phyloP scores from a whole-genome alignment of 2,329 filamentous ascomycete genomes.

The Cryphonectria japonica region DNA sequence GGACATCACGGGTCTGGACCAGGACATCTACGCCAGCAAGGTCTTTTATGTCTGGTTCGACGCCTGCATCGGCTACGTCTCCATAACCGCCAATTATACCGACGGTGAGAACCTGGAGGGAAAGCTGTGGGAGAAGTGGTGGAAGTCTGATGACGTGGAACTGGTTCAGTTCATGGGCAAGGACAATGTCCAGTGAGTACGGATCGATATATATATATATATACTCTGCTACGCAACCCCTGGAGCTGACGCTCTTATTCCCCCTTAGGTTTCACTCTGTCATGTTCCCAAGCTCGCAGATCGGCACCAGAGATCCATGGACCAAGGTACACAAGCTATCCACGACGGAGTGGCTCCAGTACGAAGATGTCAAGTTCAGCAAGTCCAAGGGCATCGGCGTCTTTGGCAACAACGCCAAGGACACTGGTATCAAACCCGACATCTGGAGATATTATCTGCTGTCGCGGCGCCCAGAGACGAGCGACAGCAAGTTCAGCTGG shows the following conservation, averaged over 20 bases:
- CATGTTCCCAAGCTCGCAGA: conserved; percentile 85
- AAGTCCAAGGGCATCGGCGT: conserved; percentile 90
- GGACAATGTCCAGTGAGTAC: conserved; percentile 65
- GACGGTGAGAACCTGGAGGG: conserved; percentile 48
- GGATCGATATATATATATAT: neutral
- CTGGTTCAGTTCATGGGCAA: conserved; percentile 97
- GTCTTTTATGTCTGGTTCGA: conserved; percentile 77
- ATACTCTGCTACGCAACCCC: too few species aligned
- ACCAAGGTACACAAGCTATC: conserved; percentile 87
- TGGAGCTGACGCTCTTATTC: conserved; percentile 34
- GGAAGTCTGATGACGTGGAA: conserved; percentile 84
- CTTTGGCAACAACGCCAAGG: conserved; percentile 86
- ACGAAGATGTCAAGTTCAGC: conserved; percentile 88
- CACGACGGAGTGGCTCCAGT: conserved; percentile 88
- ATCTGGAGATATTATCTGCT: conserved; percentile 80
- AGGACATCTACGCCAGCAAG: conserved; percentile 60
- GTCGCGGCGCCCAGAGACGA: conserved; percentile 71
- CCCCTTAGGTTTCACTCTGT: conserved; percentile 74
- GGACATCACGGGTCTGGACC: conserved; percentile 52
- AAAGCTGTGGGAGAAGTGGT: conserved; percentile 90
- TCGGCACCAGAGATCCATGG: conserved; percentile 85
- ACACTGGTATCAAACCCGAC: conserved; percentile 80
- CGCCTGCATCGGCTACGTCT: conserved; percentile 95
- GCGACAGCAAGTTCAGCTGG: conserved; percentile 78
- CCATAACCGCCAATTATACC: conserved; percentile 90